These are phyloP conservation scores for Cardamine resedifolia DNA, from an alignment of 345 rosid genomes.

Conservation along the genomic window DNA sequence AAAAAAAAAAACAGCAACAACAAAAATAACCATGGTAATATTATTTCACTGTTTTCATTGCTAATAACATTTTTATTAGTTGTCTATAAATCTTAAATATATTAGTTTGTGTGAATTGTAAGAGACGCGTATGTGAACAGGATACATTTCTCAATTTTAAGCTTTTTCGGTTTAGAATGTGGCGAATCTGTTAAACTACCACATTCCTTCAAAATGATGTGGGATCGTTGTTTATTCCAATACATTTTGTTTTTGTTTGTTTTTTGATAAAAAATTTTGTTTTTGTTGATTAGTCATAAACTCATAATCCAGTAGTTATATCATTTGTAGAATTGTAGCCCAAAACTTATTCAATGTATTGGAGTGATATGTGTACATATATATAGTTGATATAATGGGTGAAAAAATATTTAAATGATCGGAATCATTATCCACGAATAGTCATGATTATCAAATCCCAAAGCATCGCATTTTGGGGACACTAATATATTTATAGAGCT, in stretches of 20 bases:
- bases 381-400: neutral
- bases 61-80: neutral
- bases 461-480: conserved; percentile 36
- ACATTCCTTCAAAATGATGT: neutral
- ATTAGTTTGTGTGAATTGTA: neutral
- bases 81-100: neutral
- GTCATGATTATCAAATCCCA: conserved; percentile 40
- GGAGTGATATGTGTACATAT: neutral
- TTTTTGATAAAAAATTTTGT: too few species aligned
- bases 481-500: conserved; percentile 22
- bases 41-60: neutral
- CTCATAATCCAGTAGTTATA: neutral
- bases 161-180: neutral
- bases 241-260: too few species aligned
- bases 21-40: neutral
- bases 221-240: neutral
- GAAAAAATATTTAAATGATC: conserved; percentile 1
- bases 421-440: conserved; percentile 32
- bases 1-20: neutral
- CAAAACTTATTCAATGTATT: neutral
- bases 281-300: neutral
- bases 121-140: neutral
- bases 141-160: neutral
- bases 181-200: neutral
- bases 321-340: neutral